A percentile compares a stretch with the other conserved stretches of the same genome.
phyloP scores from a whole-genome alignment of 1,284 basidiomycete species.

The Tylopilus sp. region DNA sequence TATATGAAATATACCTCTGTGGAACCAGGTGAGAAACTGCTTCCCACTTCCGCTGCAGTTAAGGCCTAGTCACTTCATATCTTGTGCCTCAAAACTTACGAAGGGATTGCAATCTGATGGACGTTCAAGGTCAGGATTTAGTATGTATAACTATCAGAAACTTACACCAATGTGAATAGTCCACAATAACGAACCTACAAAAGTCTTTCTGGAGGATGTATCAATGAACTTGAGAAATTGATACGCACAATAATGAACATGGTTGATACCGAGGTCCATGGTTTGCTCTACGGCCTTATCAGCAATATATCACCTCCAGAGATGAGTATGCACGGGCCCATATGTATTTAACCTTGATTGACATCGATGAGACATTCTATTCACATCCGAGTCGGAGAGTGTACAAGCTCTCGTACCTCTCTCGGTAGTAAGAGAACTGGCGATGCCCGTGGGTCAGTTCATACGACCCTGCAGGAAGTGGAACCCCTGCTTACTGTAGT shows the following conservation, averaged over 20 bases:
- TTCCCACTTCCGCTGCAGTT: too few species aligned
- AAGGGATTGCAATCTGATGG: conserved; percentile 1
- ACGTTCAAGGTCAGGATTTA: background rate
- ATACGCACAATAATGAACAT: conserved; percentile 14
- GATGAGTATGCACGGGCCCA: conserved; percentile 7
- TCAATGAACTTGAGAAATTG: background rate
- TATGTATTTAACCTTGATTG: conserved; percentile 19
- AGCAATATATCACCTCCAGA: background rate
- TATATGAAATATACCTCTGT: too few species aligned
- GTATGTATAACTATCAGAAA: too few species aligned
- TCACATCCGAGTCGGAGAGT: too few species aligned
- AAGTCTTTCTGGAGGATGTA: background rate
- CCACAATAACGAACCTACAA: background rate
- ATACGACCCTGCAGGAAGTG: background rate
- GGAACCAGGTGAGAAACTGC: too few species aligned
- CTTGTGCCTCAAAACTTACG: too few species aligned
- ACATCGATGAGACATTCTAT: background rate
- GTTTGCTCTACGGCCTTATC: conserved; percentile 12
- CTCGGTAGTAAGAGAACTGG: too few species aligned
- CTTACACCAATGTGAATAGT: background rate
- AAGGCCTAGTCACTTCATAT: too few species aligned
- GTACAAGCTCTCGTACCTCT: too few species aligned
- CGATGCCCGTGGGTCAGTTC: too few species aligned
- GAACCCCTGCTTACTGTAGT: background rate
- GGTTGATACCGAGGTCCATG: conserved; percentile 15